Conservation (phyloP, 495 filamentous ascomycete genomes). For the Bacidia rubella region DNA sequence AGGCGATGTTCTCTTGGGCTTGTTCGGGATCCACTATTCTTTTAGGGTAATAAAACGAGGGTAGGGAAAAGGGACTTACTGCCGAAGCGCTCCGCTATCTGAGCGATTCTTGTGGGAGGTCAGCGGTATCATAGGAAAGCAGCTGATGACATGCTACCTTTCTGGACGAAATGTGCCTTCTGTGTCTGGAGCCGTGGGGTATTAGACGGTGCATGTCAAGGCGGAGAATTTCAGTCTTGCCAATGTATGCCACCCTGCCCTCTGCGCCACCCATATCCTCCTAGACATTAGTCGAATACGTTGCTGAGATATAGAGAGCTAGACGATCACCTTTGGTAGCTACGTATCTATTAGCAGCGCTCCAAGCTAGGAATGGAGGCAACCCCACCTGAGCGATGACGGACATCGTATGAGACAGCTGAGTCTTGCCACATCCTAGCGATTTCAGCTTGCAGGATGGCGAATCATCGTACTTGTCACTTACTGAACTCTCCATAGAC, state of each 20-base stretch:
- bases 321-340: conserved; percentile 26
- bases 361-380: neutral
- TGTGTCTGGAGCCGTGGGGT: conserved; percentile 39
- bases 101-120: conserved; percentile 43
- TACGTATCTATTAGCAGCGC: conserved; percentile 9
- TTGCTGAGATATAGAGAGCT: too few species aligned
- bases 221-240: conserved; percentile 17
- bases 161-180: conserved; percentile 72
- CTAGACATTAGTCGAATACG: conserved; percentile 18
- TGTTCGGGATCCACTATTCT: conserved; percentile 41
- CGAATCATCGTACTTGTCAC: neutral
- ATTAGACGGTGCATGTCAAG: too few species aligned
- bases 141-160: conserved; percentile 17
- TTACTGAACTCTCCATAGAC: conserved; percentile 56
- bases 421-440: conserved; percentile 57
- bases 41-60: neutral
- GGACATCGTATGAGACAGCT: conserved; percentile 56
- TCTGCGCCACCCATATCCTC: conserved; percentile 58
- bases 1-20: conserved; percentile 63
- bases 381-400: conserved; percentile 33
- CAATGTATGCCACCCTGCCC: conserved; percentile 70
- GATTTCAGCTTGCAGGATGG: neutral
- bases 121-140: conserved; percentile 14
- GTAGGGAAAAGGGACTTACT: conserved; percentile 14
- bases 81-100: conserved; percentile 66